phyloP scores from a whole-genome alignment of 75 land plant genomes.

The Selaginella tamariscina region DNA sequence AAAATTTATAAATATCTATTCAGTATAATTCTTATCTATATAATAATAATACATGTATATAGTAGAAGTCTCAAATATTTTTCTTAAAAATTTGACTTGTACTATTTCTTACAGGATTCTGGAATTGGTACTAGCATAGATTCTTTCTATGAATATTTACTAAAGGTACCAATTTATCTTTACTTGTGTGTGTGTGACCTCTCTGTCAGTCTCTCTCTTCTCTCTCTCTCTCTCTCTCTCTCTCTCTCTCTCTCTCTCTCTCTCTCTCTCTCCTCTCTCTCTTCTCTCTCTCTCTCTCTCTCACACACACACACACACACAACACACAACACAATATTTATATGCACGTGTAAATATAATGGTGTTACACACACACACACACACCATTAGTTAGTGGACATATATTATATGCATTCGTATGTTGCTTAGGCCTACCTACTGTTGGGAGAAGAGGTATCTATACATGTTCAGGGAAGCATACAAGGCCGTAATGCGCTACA shows the following conservation, averaged over 20 bases:
- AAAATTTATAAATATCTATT: not conserved
- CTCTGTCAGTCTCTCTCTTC: not conserved
- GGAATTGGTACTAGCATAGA: conserved; percentile 99
- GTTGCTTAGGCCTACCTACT: conserved; percentile 69
- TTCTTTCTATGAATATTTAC: conserved; percentile 94
- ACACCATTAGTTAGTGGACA: conserved; percentile 4
- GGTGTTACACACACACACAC: too few species aligned
- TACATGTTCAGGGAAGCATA: conserved; percentile 94
- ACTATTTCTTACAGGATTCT: conserved; percentile 56
- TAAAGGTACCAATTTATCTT: conserved; percentile 45
- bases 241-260: too few species aligned
- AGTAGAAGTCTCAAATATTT: not conserved
- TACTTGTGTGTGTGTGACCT: too few species aligned
- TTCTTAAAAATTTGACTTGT: conserved; percentile 1
- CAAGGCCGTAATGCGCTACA: conserved; percentile 79
- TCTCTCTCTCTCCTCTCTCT: too few species aligned
- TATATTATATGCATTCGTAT: conserved; percentile 6
- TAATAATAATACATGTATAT: not conserved
- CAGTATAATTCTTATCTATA: not conserved
- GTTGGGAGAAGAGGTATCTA: conserved; percentile 92
- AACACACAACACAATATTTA: too few species aligned
- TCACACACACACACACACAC: too few species aligned
- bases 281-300: too few species aligned
- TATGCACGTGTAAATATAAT: too few species aligned
- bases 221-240: too few species aligned